Evolutionary conservation across 2,329 filamentous ascomycete species (phyloP).

Genomic region (Botrytis cinerea): DNA sequence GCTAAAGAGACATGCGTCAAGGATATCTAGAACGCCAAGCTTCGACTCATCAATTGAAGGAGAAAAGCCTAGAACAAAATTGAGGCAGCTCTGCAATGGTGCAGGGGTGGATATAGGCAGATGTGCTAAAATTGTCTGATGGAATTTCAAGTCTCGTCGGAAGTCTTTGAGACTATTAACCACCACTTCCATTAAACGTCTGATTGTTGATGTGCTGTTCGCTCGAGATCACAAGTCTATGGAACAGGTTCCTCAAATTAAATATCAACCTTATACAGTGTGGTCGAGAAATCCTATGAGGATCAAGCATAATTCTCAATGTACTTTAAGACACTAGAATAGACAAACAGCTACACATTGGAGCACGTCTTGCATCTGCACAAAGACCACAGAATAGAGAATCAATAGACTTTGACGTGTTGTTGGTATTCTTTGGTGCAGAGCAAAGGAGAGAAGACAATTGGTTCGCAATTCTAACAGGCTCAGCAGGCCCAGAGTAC

Average conservation of each 20-base stretch:
- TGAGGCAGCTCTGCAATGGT: constrained; percentile 34
- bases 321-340: background rate
- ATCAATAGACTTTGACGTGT: background rate
- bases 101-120: constrained; percentile 35
- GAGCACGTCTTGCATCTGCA: background rate
- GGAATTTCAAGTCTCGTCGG: background rate
- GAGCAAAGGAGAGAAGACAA: background rate
- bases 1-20: constrained; percentile 54
- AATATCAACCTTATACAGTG: background rate
- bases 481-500: background rate
- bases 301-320: background rate
- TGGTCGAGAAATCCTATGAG: background rate
- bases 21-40: constrained; percentile 53
- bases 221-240: background rate
- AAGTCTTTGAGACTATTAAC: constrained; percentile 24
- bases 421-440: background rate
- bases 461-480: background rate
- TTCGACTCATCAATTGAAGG: constrained; percentile 46
- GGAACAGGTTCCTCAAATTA: background rate
- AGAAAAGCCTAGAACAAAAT: constrained; percentile 36
- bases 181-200: background rate
- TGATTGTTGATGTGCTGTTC: background rate
- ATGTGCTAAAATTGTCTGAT: constrained; percentile 39
- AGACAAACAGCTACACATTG: background rate
- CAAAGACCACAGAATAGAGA: background rate